Conservation (phyloP, 2,329 filamentous ascomycete species). For the Neofusicoccum parvum region DNA sequence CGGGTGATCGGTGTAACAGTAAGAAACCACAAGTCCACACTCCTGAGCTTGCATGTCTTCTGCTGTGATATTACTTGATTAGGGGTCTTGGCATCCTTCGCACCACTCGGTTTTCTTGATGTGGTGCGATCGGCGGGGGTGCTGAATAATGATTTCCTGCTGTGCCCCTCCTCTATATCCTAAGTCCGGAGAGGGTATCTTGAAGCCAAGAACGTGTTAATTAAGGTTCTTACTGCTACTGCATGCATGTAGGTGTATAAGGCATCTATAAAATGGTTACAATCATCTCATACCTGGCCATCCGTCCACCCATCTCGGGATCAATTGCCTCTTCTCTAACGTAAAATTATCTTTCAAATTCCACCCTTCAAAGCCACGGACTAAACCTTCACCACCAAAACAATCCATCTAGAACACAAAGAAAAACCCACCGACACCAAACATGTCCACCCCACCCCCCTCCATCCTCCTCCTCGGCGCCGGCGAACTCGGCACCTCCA, state of each 20-base stretch:
- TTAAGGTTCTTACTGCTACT: neutral
- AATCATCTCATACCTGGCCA: neutral
- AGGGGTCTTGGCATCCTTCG: neutral
- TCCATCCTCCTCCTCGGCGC: conserved; percentile 64
- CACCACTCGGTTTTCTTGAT: neutral
- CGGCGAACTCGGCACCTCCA: conserved; percentile 64
- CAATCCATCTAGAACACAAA: neutral
- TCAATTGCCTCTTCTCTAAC: neutral
- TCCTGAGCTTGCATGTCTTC: neutral
- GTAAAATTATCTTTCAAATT: neutral
- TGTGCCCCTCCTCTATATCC: neutral
- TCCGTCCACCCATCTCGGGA: neutral
- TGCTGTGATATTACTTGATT: neutral
- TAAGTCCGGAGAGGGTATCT: neutral
- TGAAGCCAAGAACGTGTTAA: neutral
- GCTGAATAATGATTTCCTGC: conserved; percentile 9
- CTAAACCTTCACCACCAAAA: neutral
- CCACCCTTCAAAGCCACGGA: neutral
- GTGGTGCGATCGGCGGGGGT: neutral
- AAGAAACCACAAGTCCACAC: neutral
- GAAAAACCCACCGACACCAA: neutral
- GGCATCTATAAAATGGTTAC: neutral
- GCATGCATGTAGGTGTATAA: neutral
- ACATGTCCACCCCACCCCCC: neutral
- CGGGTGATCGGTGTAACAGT: neutral